A percentile compares a stretch with the other conserved stretches of the same genome.
Conservation (phyloP, 2,329 filamentous ascomycete genomes). For the Aureobasidium sp. region DNA sequence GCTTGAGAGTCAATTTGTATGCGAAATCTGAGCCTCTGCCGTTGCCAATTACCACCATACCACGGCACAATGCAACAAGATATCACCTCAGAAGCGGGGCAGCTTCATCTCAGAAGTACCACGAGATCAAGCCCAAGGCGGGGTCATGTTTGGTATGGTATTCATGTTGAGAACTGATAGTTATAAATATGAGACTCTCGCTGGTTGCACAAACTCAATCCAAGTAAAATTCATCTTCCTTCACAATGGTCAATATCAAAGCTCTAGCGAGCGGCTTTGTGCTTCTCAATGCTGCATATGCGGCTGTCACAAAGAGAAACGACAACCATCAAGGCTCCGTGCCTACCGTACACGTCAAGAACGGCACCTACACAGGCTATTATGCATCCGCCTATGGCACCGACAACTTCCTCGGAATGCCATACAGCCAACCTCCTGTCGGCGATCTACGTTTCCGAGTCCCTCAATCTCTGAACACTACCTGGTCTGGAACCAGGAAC, state of each 20-base stretch:
- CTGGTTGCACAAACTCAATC: background rate
- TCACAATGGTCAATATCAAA: background rate
- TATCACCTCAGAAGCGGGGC: background rate
- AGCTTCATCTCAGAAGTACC: background rate
- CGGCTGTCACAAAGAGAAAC: background rate
- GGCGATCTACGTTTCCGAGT: constrained; percentile 45
- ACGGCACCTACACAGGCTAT: constrained; percentile 41
- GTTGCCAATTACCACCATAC: background rate
- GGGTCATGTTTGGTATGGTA: background rate
- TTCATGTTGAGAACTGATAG: background rate
- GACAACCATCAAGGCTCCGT: background rate
- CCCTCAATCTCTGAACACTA: constrained; percentile 40
- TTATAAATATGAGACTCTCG: background rate
- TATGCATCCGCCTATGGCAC: constrained; percentile 34
- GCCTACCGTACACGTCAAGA: constrained; percentile 29
- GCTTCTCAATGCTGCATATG: background rate
- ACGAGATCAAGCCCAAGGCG: background rate
- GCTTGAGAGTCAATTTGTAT: background rate
- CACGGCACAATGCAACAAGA: background rate
- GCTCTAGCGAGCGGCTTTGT: background rate
- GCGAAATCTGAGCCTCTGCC: background rate
- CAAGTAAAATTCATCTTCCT: background rate
- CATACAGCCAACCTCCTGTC: constrained; percentile 48
- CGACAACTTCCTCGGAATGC: constrained; percentile 47
- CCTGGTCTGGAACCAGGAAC: constrained; percentile 33